phyloP scores from a whole-genome alignment of 176 grass and related monocot genomes.

The Aegilops sharonensis region DNA sequence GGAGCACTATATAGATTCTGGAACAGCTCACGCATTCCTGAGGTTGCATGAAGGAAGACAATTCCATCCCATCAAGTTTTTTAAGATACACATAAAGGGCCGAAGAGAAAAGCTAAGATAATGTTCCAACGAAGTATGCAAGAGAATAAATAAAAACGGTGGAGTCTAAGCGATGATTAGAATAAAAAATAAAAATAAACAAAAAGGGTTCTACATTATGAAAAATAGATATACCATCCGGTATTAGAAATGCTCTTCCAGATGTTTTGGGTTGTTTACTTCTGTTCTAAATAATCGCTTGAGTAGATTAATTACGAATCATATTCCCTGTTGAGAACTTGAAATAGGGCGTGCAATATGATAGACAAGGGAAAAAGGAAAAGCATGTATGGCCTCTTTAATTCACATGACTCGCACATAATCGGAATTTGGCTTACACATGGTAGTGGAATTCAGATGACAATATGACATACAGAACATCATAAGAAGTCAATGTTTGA shows the following conservation, averaged over 20 bases:
- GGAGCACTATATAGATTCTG: not conserved
- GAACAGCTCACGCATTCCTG: not conserved
- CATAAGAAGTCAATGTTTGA: not conserved
- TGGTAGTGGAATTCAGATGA: not conserved
- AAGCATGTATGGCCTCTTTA: not conserved
- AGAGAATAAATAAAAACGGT: not conserved
- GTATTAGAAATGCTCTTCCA: not conserved
- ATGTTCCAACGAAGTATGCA: not conserved
- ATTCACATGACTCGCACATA: slow-evolving; percentile 5
- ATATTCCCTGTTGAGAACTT: not conserved
- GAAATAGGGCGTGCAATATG: not conserved
- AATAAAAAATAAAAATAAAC: not conserved
- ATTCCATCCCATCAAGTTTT: too few relatives aligned
- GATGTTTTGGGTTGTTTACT: not conserved
- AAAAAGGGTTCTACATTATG: not conserved
- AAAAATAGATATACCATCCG: not conserved
- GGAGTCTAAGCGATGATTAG: not conserved
- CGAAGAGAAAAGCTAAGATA: not conserved
- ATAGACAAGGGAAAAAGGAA: not conserved
- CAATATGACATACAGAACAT: not conserved
- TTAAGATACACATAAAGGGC: too few relatives aligned
- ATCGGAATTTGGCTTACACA: not conserved
- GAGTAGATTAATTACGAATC: not conserved
- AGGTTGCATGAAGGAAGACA: too few relatives aligned
- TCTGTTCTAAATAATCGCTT: not conserved